phyloP scores from a whole-genome alignment of 345 rosid species.

The Dipteronia sinensis region DNA sequence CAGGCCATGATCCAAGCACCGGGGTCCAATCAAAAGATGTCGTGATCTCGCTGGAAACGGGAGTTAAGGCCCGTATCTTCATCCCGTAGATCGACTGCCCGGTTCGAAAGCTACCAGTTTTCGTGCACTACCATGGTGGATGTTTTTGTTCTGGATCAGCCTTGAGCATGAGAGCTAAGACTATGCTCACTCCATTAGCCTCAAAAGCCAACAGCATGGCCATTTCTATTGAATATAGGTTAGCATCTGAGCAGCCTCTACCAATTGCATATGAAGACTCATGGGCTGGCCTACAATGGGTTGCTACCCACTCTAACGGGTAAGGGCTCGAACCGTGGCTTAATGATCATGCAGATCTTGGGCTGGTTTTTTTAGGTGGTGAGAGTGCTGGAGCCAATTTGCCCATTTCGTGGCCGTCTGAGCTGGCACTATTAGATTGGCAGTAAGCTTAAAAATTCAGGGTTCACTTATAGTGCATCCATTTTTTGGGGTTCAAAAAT shows the following conservation, averaged over 20 bases:
- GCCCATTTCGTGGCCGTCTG: slow-evolving; percentile 31
- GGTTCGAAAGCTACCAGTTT: slow-evolving; percentile 28
- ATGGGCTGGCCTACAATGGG: slow-evolving; percentile 41
- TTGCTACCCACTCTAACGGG: slow-evolving; percentile 27
- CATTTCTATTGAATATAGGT: slow-evolving; percentile 36
- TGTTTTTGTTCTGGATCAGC: slow-evolving; percentile 36
- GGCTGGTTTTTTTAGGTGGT: slow-evolving; percentile 35
- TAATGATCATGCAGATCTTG: slow-evolving; percentile 29
- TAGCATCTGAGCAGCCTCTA: slow-evolving; percentile 44
- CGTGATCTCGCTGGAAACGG: slow-evolving; percentile 22
- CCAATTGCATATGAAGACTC: slow-evolving; percentile 45
- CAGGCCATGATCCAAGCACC: slow-evolving; percentile 26
- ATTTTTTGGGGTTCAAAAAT: no score
- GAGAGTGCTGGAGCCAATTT: slow-evolving; percentile 50
- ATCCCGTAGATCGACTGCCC: slow-evolving; percentile 13
- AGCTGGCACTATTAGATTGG: slow-evolving; percentile 27
- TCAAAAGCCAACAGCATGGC: slow-evolving; percentile 24
- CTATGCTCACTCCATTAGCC: slow-evolving; percentile 16
- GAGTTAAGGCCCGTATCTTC: slow-evolving; percentile 31
- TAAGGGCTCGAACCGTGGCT: slow-evolving; percentile 38
- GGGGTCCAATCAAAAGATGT: slow-evolving; percentile 33
- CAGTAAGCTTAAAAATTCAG: slow-evolving; percentile 17
- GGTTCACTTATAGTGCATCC: slow-evolving; percentile 37
- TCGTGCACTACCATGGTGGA: slow-evolving; percentile 40
- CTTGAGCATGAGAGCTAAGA: slow-evolving; percentile 16